phyloP scores from a whole-genome alignment of 1,139 yeast genomes.

The Candida tetrigidarum region DNA sequence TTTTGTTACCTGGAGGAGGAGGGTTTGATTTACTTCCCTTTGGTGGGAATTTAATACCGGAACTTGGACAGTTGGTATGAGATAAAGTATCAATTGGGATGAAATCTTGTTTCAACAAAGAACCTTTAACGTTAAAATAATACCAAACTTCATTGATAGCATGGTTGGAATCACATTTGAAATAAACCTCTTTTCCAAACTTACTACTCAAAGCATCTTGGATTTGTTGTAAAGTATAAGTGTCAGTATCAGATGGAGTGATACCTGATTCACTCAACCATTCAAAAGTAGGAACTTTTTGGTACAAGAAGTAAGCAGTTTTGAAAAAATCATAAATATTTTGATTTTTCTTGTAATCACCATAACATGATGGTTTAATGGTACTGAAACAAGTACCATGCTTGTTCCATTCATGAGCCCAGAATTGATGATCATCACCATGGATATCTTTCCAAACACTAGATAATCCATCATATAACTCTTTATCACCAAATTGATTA shows the following conservation, averaged over 20 bases:
- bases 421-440: conserved; percentile 72
- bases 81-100: conserved; percentile 63
- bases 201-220: conserved; percentile 62
- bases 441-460: conserved; percentile 76
- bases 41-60: conserved; percentile 77
- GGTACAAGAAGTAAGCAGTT: conserved; percentile 65
- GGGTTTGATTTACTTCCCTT: conserved; percentile 43
- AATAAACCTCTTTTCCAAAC: conserved; percentile 65
- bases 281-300: conserved; percentile 69
- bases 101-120: conserved; percentile 68
- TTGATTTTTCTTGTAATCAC: conserved; percentile 31
- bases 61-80: conserved; percentile 61
- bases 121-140: conserved; percentile 78
- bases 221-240: conserved; percentile 70
- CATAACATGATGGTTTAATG: conserved; percentile 71
- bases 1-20: conserved; percentile 17
- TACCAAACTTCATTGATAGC: conserved; percentile 92
- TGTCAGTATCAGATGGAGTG: conserved; percentile 59
- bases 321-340: conserved; percentile 82
- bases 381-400: conserved; percentile 95
- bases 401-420: conserved; percentile 95
- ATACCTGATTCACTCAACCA: conserved; percentile 73
- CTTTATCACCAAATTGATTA: conserved; percentile 49
- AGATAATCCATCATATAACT: conserved; percentile 61
- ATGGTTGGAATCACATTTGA: conserved; percentile 63